These are phyloP conservation scores for Pseudogymnoascus sp. DNA, from an alignment of 2,329 filamentous ascomycete species.

Conservation along the genomic window DNA sequence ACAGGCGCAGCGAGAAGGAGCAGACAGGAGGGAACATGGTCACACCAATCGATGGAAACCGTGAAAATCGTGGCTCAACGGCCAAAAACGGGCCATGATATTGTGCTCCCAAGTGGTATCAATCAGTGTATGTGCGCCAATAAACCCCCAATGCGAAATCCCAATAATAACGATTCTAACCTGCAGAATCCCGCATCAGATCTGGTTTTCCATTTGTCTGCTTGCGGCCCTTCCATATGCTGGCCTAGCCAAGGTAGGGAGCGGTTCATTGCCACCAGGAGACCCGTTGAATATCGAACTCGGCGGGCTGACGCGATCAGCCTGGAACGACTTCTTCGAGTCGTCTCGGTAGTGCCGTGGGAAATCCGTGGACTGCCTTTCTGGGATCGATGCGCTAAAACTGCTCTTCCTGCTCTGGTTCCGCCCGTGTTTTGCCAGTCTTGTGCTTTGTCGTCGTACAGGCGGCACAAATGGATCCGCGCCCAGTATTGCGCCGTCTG, in stretches of 20 bases:
- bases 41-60: background rate
- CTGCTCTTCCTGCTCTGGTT: constrained; percentile 26
- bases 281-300: constrained; percentile 3
- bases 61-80: background rate
- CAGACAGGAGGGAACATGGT: too few species aligned
- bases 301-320: background rate
- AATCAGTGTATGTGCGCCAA: background rate
- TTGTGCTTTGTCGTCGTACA: constrained; percentile 44
- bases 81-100: background rate
- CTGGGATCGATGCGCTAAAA: constrained; percentile 15
- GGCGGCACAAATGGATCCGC: constrained; percentile 49
- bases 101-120: constrained; percentile 2
- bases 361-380: background rate
- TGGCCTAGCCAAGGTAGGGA: background rate
- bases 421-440: constrained; percentile 39
- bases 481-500: constrained; percentile 51
- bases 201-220: background rate
- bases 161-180: constrained; percentile 4
- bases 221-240: background rate
- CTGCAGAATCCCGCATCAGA: background rate
- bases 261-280: background rate
- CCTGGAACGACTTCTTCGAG: background rate
- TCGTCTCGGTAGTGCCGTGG: background rate
- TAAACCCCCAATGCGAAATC: background rate
- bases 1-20: too few species aligned